These are phyloP conservation scores for Monosiga brevicollis DNA, from an alignment of 78 protist genomes.

Conservation along the genomic window DNA sequence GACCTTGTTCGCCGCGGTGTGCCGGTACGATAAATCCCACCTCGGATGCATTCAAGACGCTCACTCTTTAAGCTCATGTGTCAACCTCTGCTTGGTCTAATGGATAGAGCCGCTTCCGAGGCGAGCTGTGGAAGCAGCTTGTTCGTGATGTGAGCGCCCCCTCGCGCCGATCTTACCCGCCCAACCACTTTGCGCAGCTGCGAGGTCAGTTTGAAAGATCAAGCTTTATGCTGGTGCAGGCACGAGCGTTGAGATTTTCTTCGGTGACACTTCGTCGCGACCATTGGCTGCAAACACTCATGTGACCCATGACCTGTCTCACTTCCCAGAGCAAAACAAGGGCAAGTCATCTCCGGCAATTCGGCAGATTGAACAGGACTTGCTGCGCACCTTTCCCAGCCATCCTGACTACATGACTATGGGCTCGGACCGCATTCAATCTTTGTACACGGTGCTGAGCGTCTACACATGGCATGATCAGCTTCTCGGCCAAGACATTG, in stretches of 20 bases:
- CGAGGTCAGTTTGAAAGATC: not conserved
- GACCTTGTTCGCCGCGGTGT: not conserved
- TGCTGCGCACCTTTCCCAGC: not conserved
- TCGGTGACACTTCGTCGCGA: not conserved
- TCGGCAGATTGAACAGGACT: slow-evolving; percentile 4
- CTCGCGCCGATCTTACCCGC: not conserved
- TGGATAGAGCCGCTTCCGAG: too few species aligned
- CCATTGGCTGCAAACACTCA: not conserved
- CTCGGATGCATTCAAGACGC: not conserved
- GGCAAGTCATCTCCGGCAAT: not conserved
- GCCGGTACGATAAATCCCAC: not conserved
- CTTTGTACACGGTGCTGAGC: not conserved
- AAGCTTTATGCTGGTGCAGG: not conserved
- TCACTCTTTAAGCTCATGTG: not conserved
- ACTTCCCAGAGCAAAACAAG: not conserved
- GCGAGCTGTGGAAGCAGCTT: not conserved
- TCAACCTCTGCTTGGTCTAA: not conserved
- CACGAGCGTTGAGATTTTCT: not conserved
- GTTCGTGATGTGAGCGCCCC: not conserved
- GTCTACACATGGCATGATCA: not conserved
- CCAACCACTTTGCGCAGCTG: not conserved
- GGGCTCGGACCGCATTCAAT: not conserved
- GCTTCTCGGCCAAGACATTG: not conserved
- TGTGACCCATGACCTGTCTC: not conserved
- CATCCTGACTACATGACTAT: not conserved